Conservation (phyloP, 306 rosid species). For the Oemleria cerasiformis region DNA sequence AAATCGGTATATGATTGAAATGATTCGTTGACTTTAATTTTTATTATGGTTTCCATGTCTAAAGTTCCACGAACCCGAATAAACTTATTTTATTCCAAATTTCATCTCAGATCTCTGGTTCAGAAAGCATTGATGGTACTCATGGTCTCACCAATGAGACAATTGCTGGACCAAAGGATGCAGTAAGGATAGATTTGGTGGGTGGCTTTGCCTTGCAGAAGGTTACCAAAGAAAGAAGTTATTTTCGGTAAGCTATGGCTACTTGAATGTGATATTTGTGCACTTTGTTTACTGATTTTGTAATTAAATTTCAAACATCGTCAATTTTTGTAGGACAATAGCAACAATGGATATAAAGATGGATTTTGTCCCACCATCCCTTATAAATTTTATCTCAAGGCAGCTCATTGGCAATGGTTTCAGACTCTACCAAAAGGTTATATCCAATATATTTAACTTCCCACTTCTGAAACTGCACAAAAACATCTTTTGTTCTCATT, state of each 20-base stretch:
- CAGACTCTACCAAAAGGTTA: conserved; percentile 86
- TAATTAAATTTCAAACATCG: conserved; percentile 14
- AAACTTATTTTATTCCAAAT: conserved; percentile 16
- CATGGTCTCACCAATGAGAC: conserved; percentile 47
- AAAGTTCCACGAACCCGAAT: conserved; percentile 16
- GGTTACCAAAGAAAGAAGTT: conserved; percentile 82
- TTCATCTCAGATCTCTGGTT: conserved; percentile 57
- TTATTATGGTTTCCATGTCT: neutral
- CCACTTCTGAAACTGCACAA: conserved; percentile 8
- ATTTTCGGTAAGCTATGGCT: conserved; percentile 68
- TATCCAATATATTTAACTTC: conserved; percentile 3
- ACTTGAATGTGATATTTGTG: neutral
- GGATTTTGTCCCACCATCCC: conserved; percentile 80
- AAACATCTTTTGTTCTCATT: conserved; percentile 10
- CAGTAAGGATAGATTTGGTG: conserved; percentile 73
- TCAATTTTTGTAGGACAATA: conserved; percentile 63
- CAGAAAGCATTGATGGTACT: conserved; percentile 33
- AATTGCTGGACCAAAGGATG: conserved; percentile 66
- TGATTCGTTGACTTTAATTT: neutral
- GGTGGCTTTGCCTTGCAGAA: conserved; percentile 94
- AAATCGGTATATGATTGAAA: conserved; percentile 58
- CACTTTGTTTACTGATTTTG: neutral
- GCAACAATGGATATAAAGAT: conserved; percentile 89
- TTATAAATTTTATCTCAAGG: conserved; percentile 85
- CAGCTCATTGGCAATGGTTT: conserved; percentile 92